Percentiles rank a stretch among this genome's conserved stretches.
phyloP scores from a whole-genome alignment of 768 basidiomycete genomes.

The Exsudoporus frostii region DNA sequence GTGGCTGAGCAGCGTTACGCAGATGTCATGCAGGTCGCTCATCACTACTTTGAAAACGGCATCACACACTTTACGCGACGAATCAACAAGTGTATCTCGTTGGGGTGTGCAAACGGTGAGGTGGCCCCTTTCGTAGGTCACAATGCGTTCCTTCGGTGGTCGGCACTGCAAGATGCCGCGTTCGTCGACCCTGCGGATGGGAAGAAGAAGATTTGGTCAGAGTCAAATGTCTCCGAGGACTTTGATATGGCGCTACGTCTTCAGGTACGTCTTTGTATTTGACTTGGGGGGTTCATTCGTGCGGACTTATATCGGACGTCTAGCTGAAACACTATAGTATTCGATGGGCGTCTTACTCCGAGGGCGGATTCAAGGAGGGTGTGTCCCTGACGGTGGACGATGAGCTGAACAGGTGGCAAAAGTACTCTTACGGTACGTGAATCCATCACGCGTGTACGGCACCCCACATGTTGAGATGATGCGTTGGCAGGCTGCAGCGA shows the following conservation, averaged over 20 bases:
- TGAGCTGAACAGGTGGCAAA: constrained; percentile 93
- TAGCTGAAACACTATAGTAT: constrained; percentile 25
- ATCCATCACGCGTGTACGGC: constrained; percentile 33
- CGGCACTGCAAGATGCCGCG: constrained; percentile 81
- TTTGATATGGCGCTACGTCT: constrained; percentile 62
- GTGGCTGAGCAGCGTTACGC: no score
- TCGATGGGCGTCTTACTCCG: constrained; percentile 80
- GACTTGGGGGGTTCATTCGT: not conserved
- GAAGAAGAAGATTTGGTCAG: constrained; percentile 75
- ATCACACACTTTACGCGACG: constrained; percentile 87
- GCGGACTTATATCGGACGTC: not conserved
- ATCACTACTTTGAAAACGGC: constrained; percentile 90
- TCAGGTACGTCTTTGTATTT: constrained; percentile 33
- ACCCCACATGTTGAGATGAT: constrained; percentile 33
- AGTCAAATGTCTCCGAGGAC: constrained; percentile 67
- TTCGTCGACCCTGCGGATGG: constrained; percentile 52
- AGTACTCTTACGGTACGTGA: constrained; percentile 70
- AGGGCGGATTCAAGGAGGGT: constrained; percentile 89
- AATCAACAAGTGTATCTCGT: constrained; percentile 80
- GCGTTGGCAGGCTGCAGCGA: constrained; percentile 32
- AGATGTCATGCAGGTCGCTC: constrained; percentile 89
- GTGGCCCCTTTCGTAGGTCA: constrained; percentile 79
- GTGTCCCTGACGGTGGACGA: constrained; percentile 91
- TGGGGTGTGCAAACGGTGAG: constrained; percentile 78
- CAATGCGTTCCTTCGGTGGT: constrained; percentile 89